phyloP scores from a whole-genome alignment of 2,329 filamentous ascomycete genomes.

The Monilinia fructigena region DNA sequence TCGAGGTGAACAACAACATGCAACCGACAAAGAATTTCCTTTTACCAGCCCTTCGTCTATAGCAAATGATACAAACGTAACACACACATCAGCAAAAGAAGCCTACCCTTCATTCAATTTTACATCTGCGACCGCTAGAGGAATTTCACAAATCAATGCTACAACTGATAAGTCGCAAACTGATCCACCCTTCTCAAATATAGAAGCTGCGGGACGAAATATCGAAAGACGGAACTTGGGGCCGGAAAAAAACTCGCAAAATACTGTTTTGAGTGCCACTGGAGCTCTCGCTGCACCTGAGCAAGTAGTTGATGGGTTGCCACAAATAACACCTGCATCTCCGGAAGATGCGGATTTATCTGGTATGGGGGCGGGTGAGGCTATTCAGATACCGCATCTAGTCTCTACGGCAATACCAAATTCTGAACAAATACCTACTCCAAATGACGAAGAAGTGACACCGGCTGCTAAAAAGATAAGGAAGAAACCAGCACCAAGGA shows the following conservation, averaged over 20 bases:
- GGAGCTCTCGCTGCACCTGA: neutral
- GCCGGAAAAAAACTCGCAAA: neutral
- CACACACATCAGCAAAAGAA: neutral
- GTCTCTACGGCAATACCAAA: constrained; percentile 33
- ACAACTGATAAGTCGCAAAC: neutral
- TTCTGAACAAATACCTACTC: constrained; percentile 34
- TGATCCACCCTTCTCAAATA: neutral
- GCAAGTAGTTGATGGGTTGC: neutral
- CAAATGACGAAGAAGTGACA: constrained; percentile 1
- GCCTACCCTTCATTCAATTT: neutral
- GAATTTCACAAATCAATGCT: neutral
- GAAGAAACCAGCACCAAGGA: constrained; percentile 22
- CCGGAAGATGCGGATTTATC: constrained; percentile 16
- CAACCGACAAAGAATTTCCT: neutral
- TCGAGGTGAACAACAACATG: neutral
- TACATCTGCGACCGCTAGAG: neutral
- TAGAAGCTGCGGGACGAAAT: neutral
- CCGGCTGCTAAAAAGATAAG: constrained; percentile 11
- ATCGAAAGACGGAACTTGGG: neutral
- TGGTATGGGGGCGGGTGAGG: constrained; percentile 12
- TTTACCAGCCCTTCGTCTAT: neutral
- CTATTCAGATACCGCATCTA: constrained; percentile 27
- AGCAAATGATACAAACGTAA: neutral
- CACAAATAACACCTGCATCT: neutral
- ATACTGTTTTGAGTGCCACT: too few species aligned